Base-by-base conservation (phyloP, 1,284 basidiomycete species). In the Athelia psychrophila region DNA sequence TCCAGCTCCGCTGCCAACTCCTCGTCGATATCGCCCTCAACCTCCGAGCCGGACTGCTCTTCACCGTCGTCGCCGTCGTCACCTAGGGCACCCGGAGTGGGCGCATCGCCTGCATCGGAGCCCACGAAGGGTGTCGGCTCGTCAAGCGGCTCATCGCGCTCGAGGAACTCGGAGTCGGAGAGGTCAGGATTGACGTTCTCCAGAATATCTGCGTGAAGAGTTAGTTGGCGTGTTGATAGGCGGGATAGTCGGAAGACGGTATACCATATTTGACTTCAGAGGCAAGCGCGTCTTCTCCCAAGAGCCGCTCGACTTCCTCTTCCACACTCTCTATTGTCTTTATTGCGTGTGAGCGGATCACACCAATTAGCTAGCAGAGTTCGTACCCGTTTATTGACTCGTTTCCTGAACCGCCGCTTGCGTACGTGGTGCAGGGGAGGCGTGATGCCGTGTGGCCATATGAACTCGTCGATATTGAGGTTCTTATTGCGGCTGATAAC, bases 241-340 rank as follows among this genome's bases (percentile, higher is more conserved):
- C 50, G 19, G 54, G 48, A 48, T 19, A 47, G 51, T 36, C 40
- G 27, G 50, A 27, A 35, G 9, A 32, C 47, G 51, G 59, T 76
- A 40, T 57, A 85, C 91, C 88, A 59, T 87, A 93, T 72, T 86
- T 82, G 48, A 93, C 86, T 55, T 91, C 81, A 0, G 84, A 75
- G 1, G 95, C 93, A 50, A 88, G 72, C 10, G 86, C 81, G 71
- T 99, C 97, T 57, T 91, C 88, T 56, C 91, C 89, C 27, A 99
- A 71, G 42, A 99, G 70, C 51, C 94, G 77, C 66, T 99, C 97
- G 1, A 99, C 96, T 65, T 96, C 93, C 69, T 96, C 89, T 68
- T 99, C 96, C 2, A 98, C 95, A 30, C 92, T 95, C 73, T 98
- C 95, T 58, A 98, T 98, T 1, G 93, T 93, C 83, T 93, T 59